These are phyloP conservation scores for Eucalyptus curtisii DNA, from an alignment of 345 rosid species.

Conservation along the genomic window DNA sequence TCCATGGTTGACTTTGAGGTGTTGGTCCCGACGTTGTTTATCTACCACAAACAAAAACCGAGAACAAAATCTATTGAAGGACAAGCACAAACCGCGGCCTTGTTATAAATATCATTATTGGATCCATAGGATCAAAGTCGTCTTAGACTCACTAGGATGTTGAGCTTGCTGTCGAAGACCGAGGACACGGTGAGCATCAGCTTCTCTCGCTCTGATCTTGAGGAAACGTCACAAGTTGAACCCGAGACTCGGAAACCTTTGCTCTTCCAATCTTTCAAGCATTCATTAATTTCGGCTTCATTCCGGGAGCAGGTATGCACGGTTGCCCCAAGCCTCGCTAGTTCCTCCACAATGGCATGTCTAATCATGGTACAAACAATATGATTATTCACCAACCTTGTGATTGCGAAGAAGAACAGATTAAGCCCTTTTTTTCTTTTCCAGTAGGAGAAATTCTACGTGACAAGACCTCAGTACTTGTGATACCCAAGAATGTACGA, in stretches of 20 bases:
- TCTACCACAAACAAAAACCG: not conserved
- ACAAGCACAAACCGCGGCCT: not conserved
- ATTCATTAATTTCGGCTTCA: slow-evolving; percentile 33
- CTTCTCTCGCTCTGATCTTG: slow-evolving; percentile 22
- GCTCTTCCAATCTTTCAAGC: slow-evolving; percentile 17
- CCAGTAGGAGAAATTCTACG: not conserved
- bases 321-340: slow-evolving; percentile 22
- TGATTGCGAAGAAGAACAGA: not conserved
- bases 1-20: slow-evolving; percentile 17
- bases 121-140: not conserved
- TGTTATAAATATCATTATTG: not conserved
- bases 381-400: not conserved
- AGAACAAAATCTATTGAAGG: not conserved
- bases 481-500: not conserved
- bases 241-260: slow-evolving; percentile 25
- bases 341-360: slow-evolving; percentile 42
- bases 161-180: slow-evolving; percentile 31
- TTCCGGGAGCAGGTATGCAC: slow-evolving; percentile 59
- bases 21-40: slow-evolving; percentile 46
- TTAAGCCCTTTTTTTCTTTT: not conserved
- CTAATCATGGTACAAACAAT: slow-evolving; percentile 1
- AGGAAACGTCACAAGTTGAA: slow-evolving; percentile 37
- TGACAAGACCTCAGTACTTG: not conserved
- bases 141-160: slow-evolving; percentile 37
- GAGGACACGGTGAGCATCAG: slow-evolving; percentile 30